phyloP scores from a whole-genome alignment of 2,329 filamentous ascomycete genomes.

The Colletotrichum tropicale region DNA sequence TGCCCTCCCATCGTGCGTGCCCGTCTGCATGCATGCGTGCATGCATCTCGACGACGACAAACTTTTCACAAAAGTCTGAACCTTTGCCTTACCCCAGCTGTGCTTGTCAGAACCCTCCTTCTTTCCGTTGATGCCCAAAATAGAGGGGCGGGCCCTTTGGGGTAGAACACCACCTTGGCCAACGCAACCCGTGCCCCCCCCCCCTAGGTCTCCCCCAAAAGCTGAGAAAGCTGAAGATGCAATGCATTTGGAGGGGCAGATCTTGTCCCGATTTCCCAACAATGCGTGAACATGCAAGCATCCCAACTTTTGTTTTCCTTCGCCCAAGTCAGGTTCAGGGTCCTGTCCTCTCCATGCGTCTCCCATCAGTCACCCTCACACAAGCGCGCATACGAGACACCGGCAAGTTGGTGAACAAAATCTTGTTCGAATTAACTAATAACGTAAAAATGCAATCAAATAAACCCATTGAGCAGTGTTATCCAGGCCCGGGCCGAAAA shows the following conservation, averaged over 20 bases:
- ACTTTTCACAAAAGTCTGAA: neutral
- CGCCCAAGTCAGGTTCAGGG: neutral
- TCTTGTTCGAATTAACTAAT: constrained; percentile 47
- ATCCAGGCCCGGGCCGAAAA: constrained; percentile 34
- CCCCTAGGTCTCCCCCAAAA: neutral
- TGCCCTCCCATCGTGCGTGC: neutral
- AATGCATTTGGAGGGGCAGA: neutral
- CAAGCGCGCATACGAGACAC: neutral
- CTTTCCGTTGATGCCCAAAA: neutral
- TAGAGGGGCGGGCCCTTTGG: neutral
- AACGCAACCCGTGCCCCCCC: neutral
- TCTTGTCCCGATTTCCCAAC: neutral
- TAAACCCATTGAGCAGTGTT: constrained; percentile 42
- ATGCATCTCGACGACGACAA: neutral
- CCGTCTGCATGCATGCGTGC: neutral
- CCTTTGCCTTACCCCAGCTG: neutral
- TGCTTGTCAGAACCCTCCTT: neutral
- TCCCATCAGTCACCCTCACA: neutral
- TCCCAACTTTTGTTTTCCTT: neutral
- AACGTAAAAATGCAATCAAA: constrained; percentile 35
- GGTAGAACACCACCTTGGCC: neutral
- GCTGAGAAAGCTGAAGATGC: neutral
- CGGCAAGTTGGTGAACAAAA: constrained; percentile 11
- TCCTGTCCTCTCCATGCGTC: neutral
- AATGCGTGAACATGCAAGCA: neutral